Percentiles rank a stretch among this genome's conserved stretches.
Evolutionary conservation across 495 filamentous ascomycete genomes (phyloP).

Genomic region (Daldinia grandis): DNA sequence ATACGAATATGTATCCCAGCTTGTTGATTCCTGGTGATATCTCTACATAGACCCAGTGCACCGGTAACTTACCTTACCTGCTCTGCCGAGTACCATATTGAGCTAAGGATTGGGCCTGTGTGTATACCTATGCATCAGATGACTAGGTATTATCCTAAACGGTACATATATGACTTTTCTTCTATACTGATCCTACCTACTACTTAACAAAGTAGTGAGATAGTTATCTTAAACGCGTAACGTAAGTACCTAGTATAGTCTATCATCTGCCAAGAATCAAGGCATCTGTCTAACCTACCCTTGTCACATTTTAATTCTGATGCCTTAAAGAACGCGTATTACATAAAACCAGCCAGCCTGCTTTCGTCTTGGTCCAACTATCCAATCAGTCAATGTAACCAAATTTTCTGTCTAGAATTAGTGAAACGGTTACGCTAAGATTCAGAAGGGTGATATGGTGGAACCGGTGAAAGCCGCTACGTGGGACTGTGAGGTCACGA

Average conservation of each 20-base stretch:
- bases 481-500: conserved; percentile 27
- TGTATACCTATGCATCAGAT: conserved; percentile 20
- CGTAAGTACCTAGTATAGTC: too few species aligned
- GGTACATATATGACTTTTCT: conserved; percentile 13
- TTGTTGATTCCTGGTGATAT: conserved; percentile 8
- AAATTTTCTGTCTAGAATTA: conserved; percentile 1
- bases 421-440: conserved; percentile 35
- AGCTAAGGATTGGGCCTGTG: conserved; percentile 5
- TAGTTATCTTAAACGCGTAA: conserved; percentile 17
- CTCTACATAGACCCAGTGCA: conserved; percentile 28
- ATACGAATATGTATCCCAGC: neutral
- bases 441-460: conserved; percentile 25
- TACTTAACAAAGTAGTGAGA: conserved; percentile 1
- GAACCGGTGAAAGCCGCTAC: conserved; percentile 14
- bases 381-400: neutral
- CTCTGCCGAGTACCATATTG: conserved; percentile 7
- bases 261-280: conserved; percentile 23
- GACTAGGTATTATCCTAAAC: conserved; percentile 15
- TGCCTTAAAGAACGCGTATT: neutral
- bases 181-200: conserved; percentile 4
- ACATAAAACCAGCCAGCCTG: neutral
- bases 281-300: conserved; percentile 6
- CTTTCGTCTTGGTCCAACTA: neutral
- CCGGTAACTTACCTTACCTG: conserved; percentile 30
- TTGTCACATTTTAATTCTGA: neutral